phyloP scores from a whole-genome alignment of 148 eudicot genomes.

The Vaccinium darrowii region DNA sequence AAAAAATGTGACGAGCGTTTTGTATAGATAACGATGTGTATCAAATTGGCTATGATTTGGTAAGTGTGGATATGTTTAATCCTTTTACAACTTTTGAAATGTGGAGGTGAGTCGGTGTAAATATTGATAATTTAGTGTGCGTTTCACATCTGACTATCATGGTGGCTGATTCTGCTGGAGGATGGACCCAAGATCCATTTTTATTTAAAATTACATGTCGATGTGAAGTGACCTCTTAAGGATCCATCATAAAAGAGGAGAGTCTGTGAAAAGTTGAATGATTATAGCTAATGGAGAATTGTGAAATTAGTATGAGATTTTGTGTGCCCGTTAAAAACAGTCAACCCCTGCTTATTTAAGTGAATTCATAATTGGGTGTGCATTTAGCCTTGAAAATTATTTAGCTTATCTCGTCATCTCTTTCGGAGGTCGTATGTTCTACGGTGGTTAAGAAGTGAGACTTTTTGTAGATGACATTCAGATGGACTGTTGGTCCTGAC shows the following conservation, averaged over 20 bases:
- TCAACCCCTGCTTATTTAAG: not conserved
- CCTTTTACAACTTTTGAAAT: not conserved
- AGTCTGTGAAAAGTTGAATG: not conserved
- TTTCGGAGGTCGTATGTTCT: not conserved
- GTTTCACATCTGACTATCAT: not conserved
- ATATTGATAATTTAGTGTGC: not conserved
- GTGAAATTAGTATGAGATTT: not conserved
- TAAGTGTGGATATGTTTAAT: not conserved
- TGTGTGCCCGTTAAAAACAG: not conserved
- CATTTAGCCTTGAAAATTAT: not conserved
- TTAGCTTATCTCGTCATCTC: not conserved
- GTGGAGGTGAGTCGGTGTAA: not conserved
- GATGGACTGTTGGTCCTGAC: not conserved
- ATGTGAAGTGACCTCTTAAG: not conserved
- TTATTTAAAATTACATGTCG: not conserved
- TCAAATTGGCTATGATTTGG: not conserved
- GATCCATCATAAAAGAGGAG: not conserved
- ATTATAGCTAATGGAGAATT: not conserved
- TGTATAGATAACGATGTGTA: not conserved
- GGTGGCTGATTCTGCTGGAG: not conserved
- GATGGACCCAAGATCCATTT: not conserved
- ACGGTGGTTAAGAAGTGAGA: not conserved
- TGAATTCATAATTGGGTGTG: not conserved
- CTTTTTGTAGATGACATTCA: not conserved
- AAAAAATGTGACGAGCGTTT: not conserved